Evolutionary conservation across 805 yeast genomes (phyloP).

Genomic region (Suhomyces faveliae): DNA sequence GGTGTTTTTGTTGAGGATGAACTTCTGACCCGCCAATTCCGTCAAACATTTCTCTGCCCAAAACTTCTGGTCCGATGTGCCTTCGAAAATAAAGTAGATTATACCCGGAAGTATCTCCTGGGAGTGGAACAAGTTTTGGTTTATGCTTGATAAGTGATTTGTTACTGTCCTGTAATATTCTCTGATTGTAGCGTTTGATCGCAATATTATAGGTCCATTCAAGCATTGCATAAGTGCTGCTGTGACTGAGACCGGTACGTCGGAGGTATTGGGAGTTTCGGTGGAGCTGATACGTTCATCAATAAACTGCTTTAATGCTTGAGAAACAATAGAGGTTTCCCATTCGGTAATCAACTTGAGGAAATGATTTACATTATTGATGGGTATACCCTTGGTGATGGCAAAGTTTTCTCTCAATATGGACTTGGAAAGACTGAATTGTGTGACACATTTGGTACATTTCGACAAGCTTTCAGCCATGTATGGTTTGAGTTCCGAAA

Average conservation of each 20-base stretch:
- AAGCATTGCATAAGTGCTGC: slow-evolving; percentile 7
- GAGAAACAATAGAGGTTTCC: slow-evolving; percentile 22
- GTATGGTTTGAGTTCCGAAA: slow-evolving; percentile 41
- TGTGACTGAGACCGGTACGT: background rate
- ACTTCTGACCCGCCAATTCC: background rate
- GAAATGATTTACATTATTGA: slow-evolving; percentile 29
- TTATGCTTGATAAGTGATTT: background rate
- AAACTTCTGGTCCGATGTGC: slow-evolving; percentile 40
- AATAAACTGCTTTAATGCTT: background rate
- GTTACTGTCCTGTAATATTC: slow-evolving; percentile 5
- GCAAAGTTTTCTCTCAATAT: slow-evolving; percentile 52
- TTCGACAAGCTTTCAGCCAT: slow-evolving; percentile 39
- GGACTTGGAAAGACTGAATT: slow-evolving; percentile 55
- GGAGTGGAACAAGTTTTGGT: background rate
- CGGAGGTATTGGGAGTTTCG: background rate
- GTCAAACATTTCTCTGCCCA: slow-evolving; percentile 44
- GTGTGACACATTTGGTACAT: slow-evolving; percentile 55
- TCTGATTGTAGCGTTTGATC: slow-evolving; percentile 2
- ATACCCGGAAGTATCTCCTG: slow-evolving; percentile 44
- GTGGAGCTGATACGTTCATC: background rate
- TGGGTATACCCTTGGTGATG: slow-evolving; percentile 43
- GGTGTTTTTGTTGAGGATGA: slow-evolving; percentile 7
- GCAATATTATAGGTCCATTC: slow-evolving; percentile 8
- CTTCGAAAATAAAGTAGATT: slow-evolving; percentile 55
- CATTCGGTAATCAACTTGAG: slow-evolving; percentile 35